Percentiles rank a stretch among this genome's conserved stretches.
phyloP scores from a whole-genome alignment of 768 basidiomycete genomes.

The Rhizopogon roseolus region DNA sequence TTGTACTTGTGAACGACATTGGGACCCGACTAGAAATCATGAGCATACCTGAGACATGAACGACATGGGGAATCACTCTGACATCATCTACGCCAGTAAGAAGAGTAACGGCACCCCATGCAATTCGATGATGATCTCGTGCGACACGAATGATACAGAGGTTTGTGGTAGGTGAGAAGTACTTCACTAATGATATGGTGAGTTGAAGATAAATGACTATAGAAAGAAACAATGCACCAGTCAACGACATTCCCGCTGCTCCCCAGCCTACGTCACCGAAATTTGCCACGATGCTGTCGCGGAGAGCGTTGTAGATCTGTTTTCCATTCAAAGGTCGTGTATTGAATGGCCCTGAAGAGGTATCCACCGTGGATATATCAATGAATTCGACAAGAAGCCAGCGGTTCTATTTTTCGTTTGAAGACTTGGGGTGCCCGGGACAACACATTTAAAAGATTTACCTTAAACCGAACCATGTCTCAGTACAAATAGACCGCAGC shows the following conservation, averaged over 20 bases:
- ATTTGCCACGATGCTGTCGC: constrained; percentile 61
- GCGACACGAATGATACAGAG: constrained; percentile 80
- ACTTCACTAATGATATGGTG: constrained; percentile 58
- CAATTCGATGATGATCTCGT: constrained; percentile 72
- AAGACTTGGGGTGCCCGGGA: background rate
- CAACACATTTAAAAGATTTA: constrained; percentile 14
- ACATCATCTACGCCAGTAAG: constrained; percentile 56
- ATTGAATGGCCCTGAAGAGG: constrained; percentile 7
- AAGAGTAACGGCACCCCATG: constrained; percentile 33
- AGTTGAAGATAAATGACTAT: background rate
- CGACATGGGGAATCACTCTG: constrained; percentile 65
- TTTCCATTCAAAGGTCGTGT: constrained; percentile 44
- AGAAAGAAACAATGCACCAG: constrained; percentile 39
- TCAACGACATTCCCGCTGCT: constrained; percentile 58
- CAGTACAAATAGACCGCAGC: too few species aligned
- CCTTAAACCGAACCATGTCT: constrained; percentile 70
- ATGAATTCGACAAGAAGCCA: constrained; percentile 89
- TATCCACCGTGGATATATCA: constrained; percentile 25
- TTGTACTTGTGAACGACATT: background rate
- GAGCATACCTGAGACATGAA: constrained; percentile 74
- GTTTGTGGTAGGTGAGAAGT: constrained; percentile 79
- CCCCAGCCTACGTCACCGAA: too few species aligned
- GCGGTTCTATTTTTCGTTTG: constrained; percentile 53
- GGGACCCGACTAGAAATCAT: background rate
- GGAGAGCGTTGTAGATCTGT: constrained; percentile 63